phyloP scores from a whole-genome alignment of 441 rosid genomes.

The Gossypium gossypioides region DNA sequence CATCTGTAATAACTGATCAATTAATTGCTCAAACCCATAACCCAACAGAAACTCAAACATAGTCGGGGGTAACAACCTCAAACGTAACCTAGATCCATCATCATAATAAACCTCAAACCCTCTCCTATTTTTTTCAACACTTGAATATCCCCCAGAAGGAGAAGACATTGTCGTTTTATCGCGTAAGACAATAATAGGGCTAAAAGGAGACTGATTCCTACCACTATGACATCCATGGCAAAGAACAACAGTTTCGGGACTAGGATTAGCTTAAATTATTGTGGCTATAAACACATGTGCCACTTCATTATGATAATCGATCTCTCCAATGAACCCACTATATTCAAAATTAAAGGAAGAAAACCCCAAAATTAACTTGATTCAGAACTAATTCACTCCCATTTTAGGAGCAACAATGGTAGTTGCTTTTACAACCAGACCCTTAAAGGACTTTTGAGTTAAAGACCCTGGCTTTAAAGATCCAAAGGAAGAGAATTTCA shows the following conservation, averaged over 20 bases:
- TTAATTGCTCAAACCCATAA: conserved; percentile 63
- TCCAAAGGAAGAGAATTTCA: conserved; percentile 44
- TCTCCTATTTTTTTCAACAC: conserved; percentile 20
- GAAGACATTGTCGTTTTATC: conserved; percentile 24
- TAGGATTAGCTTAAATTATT: conserved; percentile 29
- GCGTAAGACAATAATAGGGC: conserved; percentile 69
- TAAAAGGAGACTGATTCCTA: conserved; percentile 55
- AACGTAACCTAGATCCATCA: conserved; percentile 61
- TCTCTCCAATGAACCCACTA: conserved; percentile 60
- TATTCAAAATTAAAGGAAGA: conserved; percentile 3
- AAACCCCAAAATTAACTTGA: no score
- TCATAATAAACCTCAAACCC: conserved; percentile 70
- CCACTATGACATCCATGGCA: conserved; percentile 34
- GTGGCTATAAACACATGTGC: conserved; percentile 30
- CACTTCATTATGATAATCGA: conserved; percentile 33
- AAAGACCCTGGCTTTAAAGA: conserved; percentile 29
- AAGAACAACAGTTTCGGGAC: background rate
- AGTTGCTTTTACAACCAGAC: conserved; percentile 69
- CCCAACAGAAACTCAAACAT: conserved; percentile 75
- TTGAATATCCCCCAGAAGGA: background rate
- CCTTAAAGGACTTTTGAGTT: conserved; percentile 27
- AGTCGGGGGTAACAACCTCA: conserved; percentile 61
- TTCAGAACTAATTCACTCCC: no score
- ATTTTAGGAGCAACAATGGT: conserved; percentile 51
- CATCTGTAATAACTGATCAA: conserved; percentile 66